A percentile compares a stretch with the other conserved stretches of the same genome.
These are phyloP conservation scores for Neonectria sp. DNA, from an alignment of 2,329 filamentous ascomycete genomes.

Conservation along the genomic window DNA sequence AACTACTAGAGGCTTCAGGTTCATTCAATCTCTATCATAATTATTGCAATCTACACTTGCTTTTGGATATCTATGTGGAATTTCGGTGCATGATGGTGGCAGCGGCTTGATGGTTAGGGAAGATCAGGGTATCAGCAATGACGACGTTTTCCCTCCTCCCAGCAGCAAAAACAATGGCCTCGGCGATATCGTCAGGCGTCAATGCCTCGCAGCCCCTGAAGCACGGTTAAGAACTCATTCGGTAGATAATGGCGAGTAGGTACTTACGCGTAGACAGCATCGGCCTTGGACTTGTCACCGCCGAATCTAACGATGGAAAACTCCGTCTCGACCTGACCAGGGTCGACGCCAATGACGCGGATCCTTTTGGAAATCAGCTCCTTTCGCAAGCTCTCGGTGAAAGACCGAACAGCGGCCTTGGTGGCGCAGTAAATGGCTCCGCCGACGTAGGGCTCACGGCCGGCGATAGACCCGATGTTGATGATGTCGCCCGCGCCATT, in stretches of 20 bases:
- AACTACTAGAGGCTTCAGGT: too few relatives aligned
- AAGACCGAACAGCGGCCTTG: constrained; percentile 88
- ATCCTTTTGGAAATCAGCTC: constrained; percentile 87
- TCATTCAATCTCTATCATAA: too few relatives aligned
- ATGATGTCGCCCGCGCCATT: constrained; percentile 89
- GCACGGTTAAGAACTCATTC: not conserved
- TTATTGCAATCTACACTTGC: not conserved
- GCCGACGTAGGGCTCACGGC: constrained; percentile 87
- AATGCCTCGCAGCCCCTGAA: constrained; percentile 82
- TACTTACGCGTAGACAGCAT: constrained; percentile 87
- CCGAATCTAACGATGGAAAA: constrained; percentile 91
- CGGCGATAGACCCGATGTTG: constrained; percentile 92
- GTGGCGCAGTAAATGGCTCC: constrained; percentile 94
- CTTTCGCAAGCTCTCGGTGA: constrained; percentile 85
- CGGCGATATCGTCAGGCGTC: constrained; percentile 91
- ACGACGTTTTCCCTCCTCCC: constrained; percentile 91
- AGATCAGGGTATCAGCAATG: constrained; percentile 87
- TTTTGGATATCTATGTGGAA: constrained; percentile 42
- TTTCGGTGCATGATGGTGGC: constrained; percentile 47
- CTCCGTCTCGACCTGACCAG: constrained; percentile 93
- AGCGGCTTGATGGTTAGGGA: constrained; percentile 82
- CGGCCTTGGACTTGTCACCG: constrained; percentile 89
- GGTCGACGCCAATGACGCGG: constrained; percentile 88
- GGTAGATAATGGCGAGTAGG: fast-evolving
- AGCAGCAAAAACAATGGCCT: constrained; percentile 89